Evolutionary conservation across 176 grass and related monocot genomes (phyloP).

Genomic region (Themeda triandra): DNA sequence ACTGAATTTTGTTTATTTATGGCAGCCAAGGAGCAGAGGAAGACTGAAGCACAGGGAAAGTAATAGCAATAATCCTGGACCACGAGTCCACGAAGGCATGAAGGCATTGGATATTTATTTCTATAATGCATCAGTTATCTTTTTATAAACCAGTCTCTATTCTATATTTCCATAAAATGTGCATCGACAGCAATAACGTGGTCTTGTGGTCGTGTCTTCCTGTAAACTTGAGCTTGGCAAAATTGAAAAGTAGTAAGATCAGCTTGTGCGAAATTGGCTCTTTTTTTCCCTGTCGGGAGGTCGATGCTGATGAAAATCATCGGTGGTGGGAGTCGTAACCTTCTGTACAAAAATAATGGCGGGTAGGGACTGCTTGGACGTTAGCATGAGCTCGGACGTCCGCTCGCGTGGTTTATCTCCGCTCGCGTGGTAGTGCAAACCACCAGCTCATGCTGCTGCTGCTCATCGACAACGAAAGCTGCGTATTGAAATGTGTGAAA

Average conservation of each 20-base stretch:
- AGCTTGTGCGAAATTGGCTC: constrained; percentile 22
- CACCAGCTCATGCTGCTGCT: background rate
- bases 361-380: no score
- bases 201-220: constrained; percentile 9
- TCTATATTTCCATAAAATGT: constrained; percentile 42
- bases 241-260: constrained; percentile 18
- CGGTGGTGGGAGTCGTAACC: background rate
- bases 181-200: constrained; percentile 12
- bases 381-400: no score
- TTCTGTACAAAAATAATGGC: background rate
- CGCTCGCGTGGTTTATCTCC: no score
- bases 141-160: constrained; percentile 28
- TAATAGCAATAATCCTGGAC: constrained; percentile 15
- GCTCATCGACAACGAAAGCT: no score
- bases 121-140: constrained; percentile 23
- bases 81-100: constrained; percentile 14
- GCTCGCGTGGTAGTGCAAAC: background rate
- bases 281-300: no score
- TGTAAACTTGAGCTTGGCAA: constrained; percentile 32
- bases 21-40: constrained; percentile 91
- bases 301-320: background rate
- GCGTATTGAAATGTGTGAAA: no score
- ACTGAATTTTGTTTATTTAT: constrained; percentile 26
- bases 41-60: constrained; percentile 63
- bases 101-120: constrained; percentile 42